Evolutionary conservation across 805 yeast genomes (phyloP), one percentile per base, ranked within the genome.

Genomic region (Monosporozyma aquatica): DNA sequence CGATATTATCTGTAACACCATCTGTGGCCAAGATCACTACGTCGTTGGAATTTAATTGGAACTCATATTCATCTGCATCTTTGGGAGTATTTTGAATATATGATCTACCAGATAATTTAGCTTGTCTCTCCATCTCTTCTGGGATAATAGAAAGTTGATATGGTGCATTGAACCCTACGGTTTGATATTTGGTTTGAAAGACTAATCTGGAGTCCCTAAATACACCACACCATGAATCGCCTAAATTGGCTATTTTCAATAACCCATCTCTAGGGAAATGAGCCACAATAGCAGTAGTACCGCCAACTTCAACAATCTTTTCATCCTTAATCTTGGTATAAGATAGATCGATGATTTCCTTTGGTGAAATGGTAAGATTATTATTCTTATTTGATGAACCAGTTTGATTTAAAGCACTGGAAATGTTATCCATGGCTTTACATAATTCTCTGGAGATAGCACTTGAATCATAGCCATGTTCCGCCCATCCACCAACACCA

Each of bases 401-500:
- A 20, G 35, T 20, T n/a, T n/a, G n/a, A n/a, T 21, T 5, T 21
- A 34, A 34, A 22, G 39, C 23, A 6, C 54, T 44, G 23, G 46
- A 32, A 33, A 40, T 47, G 44, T 62, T 56, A 15, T 71, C 69
- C 55, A 86, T 69, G 3, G 75, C 67, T 5, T 64, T 64, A 49
- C 95, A 82, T 30, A 90, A 65, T 52, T 85, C 92, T 51, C 94
- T 71, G 32, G 92, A 80, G 46, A 90, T 84, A 6, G 90, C 90
- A 44, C 87, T 75, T 2, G 95, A 84, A 59, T 90, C 96, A 53
- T 78, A 82, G 0, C 97, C 97, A 37, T 84, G 80, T 47, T 85
- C 92, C 1, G 84, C 75, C 97, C 97, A 90, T 3, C 97, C 97
- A 13, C 97, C 97, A 4, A 92, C 97, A 11, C 98, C 98, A 64